Conservation (phyloP, 768 basidiomycete genomes). For the Pleurotus platypus region DNA sequence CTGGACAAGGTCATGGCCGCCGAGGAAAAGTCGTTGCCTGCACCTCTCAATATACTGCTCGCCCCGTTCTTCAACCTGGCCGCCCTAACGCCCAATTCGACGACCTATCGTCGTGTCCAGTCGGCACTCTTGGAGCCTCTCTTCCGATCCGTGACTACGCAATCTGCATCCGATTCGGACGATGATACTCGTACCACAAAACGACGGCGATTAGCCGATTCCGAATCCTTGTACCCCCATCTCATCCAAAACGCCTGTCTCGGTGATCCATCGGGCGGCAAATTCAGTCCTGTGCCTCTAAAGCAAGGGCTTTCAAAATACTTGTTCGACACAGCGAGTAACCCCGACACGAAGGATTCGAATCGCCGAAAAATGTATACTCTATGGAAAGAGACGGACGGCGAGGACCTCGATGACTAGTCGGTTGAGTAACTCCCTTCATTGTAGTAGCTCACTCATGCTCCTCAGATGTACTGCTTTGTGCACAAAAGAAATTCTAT, state of each 20-base stretch:
- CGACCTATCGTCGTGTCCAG: conserved; percentile 73
- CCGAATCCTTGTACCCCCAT: conserved; percentile 31
- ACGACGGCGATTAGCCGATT: conserved; percentile 38
- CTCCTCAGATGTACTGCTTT: conserved; percentile 4
- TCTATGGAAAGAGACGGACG: conserved; percentile 65
- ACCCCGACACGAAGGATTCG: conserved; percentile 67
- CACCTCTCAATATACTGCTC: conserved; percentile 45
- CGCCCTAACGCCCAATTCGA: conserved; percentile 58
- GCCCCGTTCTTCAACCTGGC: conserved; percentile 71
- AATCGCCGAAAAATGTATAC: conserved; percentile 83
- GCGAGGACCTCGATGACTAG: conserved; percentile 22
- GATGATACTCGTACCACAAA: conserved; percentile 42
- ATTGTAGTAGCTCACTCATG: conserved; percentile 17
- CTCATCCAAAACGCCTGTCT: conserved; percentile 55
- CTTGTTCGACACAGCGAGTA: conserved; percentile 74
- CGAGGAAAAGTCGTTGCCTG: conserved; percentile 26
- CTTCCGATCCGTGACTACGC: conserved; percentile 44
- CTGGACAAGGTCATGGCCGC: conserved; percentile 62
- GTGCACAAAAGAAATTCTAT: background rate
- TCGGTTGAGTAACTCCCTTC: conserved; percentile 8
- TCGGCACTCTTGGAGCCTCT: conserved; percentile 68
- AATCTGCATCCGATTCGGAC: conserved; percentile 23
- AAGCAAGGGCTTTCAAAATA: conserved; percentile 53
- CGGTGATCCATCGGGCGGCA: conserved; percentile 37
- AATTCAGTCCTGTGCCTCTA: conserved; percentile 30